Evolutionary conservation across 2,329 filamentous ascomycete species (phyloP), one percentile per base, ranked within the genome.

Genomic region (Trichoderma polysporum): DNA sequence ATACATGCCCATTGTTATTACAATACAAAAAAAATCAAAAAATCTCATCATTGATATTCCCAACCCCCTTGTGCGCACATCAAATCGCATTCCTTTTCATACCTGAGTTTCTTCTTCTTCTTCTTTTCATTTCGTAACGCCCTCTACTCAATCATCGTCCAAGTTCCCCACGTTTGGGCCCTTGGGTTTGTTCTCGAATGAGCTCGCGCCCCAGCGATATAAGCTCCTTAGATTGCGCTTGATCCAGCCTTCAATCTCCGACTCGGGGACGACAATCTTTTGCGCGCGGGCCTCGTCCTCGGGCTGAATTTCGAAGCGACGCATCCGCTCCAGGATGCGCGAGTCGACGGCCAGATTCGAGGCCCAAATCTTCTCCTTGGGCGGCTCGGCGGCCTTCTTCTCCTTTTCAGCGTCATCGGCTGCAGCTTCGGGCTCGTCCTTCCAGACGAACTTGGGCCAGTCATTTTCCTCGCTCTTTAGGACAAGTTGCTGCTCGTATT

Each of bases 371-470:
- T 86, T 87, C 78, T 94, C 91, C 69, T 83, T 83, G 66, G 84
- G 81, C 45, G 79, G 79, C 66, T 81, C 82, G 5, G 68, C 69
- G 9, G 74, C 69, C 31, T 74, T 80, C 72, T 76, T 84, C 78
- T 73, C 81, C 75, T 75, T 84, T 76, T 75, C 81, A 71, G 78
- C 76, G 73, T 79, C 77, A 67, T 78, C 74, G 59, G 75, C 72
- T 62, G 74, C 68, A 31, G 74, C 85, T 79, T 74, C 80, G 17
- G 49, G 33, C 75, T 75, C 85, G 74, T 74, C 79, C 77, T 89
- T 88, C 79, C 86, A 89, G 6, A 89, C 86, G n/a, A 85, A 88
- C 80, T 96, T 97, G 77, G 90, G 89, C 93, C 93, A 97, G 76
- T 94, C 88, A 52, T 79, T 79, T 79, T 97, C 93, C 80, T 95